A percentile compares a stretch with the other conserved stretches of the same genome.
Evolutionary conservation across 306 rosid species (phyloP).

Genomic region (Vigna trinervia): DNA sequence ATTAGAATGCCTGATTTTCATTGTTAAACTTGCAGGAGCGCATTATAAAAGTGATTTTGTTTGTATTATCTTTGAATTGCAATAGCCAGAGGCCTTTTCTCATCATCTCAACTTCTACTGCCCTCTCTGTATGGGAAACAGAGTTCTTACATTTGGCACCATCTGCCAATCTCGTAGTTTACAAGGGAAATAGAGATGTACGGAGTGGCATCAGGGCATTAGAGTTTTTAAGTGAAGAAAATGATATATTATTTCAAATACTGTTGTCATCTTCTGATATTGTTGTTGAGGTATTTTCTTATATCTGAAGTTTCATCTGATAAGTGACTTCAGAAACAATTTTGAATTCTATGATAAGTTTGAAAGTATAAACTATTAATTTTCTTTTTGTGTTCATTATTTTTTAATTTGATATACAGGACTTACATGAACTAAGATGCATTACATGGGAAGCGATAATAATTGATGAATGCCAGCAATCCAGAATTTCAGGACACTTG

Average conservation of each 20-base stretch:
- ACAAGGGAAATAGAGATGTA: conserved; percentile 48
- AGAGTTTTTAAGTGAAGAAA: conserved; percentile 51
- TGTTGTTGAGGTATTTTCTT: conserved; percentile 49
- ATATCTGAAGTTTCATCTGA: conserved; percentile 6
- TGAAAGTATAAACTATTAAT: not conserved
- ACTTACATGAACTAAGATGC: conserved; percentile 39
- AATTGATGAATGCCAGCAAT: conserved; percentile 56
- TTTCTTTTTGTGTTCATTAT: conserved; percentile 23
- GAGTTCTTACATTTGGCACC: conserved; percentile 55
- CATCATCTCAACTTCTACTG: conserved; percentile 50
- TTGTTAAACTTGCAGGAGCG: conserved; percentile 52
- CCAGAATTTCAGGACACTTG: conserved; percentile 36
- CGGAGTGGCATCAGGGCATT: conserved; percentile 51
- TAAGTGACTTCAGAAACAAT: conserved; percentile 35
- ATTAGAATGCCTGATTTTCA: conserved; percentile 26
- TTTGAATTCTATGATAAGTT: conserved; percentile 18
- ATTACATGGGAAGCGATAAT: conserved; percentile 56
- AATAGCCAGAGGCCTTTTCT: conserved; percentile 51
- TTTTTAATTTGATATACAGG: conserved; percentile 44
- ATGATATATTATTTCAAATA: conserved; percentile 46
- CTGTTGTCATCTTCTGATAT: conserved; percentile 51
- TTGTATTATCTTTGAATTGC: conserved; percentile 45
- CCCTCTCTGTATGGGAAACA: conserved; percentile 54
- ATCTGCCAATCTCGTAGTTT: conserved; percentile 53
- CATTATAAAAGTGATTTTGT: conserved; percentile 53